A percentile compares a stretch with the other conserved stretches of the same genome.
phyloP scores from a whole-genome alignment of 768 basidiomycete genomes.

The Flagelloscypha sp. region DNA sequence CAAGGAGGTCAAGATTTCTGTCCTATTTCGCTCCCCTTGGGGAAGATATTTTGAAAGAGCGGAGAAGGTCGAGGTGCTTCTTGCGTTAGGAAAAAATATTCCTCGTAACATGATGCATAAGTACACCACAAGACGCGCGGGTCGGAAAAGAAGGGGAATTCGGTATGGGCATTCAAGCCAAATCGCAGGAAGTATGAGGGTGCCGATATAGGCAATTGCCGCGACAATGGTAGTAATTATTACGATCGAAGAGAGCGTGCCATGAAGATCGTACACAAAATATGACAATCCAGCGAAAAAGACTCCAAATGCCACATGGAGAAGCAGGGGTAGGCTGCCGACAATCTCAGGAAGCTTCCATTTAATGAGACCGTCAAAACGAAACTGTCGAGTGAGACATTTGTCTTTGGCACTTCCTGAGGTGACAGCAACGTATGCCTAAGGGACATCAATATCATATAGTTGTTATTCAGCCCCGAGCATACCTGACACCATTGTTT shows the following conservation, averaged over 20 bases:
- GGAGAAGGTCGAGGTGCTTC: no score
- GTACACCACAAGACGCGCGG: no score
- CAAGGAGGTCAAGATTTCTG: no score
- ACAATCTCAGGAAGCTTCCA: conserved; percentile 6
- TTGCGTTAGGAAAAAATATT: no score
- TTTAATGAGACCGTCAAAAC: conserved; percentile 1
- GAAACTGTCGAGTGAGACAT: conserved; percentile 3
- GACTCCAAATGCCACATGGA: conserved; percentile 4
- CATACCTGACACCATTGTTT: no score
- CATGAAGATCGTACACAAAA: conserved; percentile 1
- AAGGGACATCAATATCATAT: no score
- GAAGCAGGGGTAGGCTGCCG: conserved; percentile 2
- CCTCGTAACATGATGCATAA: no score
- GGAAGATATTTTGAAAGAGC: no score
- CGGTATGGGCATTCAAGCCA: conserved; percentile 3
- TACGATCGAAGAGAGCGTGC: not conserved
- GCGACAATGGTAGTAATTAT: not conserved
- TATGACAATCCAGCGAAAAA: conserved; percentile 5
- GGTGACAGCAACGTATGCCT: conserved; percentile 4
- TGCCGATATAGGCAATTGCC: not conserved
- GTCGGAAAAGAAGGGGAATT: no score
- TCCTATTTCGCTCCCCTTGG: no score
- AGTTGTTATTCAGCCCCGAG: no score
- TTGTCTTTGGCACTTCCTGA: conserved; percentile 2
- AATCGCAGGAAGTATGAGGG: conserved; percentile 3